Evolutionary conservation across 495 filamentous ascomycete species (phyloP).

Genomic region (Neurospora sp.): DNA sequence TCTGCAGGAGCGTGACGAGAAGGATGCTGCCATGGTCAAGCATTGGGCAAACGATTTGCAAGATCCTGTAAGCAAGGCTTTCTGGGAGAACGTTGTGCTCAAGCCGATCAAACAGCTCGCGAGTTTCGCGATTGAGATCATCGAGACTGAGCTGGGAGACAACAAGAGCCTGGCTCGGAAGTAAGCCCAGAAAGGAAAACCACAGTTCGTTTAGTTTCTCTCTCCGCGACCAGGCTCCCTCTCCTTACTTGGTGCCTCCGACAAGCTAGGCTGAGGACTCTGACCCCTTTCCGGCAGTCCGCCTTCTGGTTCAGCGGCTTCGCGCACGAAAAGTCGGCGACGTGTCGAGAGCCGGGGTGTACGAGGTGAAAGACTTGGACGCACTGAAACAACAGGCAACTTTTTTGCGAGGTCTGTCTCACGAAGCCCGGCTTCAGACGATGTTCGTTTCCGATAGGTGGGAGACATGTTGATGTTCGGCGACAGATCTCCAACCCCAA

Average conservation of each 20-base stretch:
- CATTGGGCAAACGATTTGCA: conserved; percentile 27
- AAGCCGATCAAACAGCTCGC: conserved; percentile 25
- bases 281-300: accelerated
- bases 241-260: background rate
- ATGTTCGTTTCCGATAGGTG: conserved; percentile 4
- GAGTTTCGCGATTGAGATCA: conserved; percentile 23
- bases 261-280: background rate
- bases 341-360: accelerated
- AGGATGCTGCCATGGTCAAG: conserved; percentile 23
- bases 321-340: too few relatives aligned
- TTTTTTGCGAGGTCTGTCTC: background rate
- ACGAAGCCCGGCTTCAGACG: background rate
- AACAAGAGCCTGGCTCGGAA: background rate
- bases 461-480: background rate
- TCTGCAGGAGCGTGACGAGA: conserved; percentile 22
- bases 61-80: conserved; percentile 17
- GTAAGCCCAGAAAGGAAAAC: background rate
- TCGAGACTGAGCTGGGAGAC: conserved; percentile 23
- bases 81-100: conserved; percentile 29
- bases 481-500: too few relatives aligned
- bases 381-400: background rate
- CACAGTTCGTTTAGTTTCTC: background rate
- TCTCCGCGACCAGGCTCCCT: background rate
- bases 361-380: background rate
- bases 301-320: background rate